A percentile compares a stretch with the other conserved stretches of the same genome.
These are phyloP conservation scores for Monosporascus ibericus DNA, from an alignment of 2,329 filamentous ascomycete genomes.

Conservation along the genomic window DNA sequence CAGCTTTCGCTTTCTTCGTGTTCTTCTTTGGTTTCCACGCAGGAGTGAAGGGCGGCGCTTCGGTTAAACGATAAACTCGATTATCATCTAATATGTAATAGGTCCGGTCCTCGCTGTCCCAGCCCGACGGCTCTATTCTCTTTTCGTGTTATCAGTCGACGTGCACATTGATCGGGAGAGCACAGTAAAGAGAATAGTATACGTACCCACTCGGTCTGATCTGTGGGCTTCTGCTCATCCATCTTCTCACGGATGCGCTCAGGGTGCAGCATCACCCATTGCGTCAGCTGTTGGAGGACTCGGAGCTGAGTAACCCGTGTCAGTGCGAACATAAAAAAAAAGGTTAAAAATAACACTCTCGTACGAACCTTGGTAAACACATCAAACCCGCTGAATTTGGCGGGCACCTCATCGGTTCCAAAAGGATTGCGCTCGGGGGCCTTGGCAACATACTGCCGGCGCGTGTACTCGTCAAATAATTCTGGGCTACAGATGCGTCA, in stretches of 20 bases:
- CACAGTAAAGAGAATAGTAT: slow-evolving; percentile 31
- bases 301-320: slow-evolving; percentile 44
- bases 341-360: not conserved
- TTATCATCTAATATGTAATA: slow-evolving; percentile 95
- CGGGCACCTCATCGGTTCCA: slow-evolving; percentile 66
- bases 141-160: slow-evolving; percentile 29
- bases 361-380: slow-evolving; percentile 65
- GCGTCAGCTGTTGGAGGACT: slow-evolving; percentile 80
- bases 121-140: slow-evolving; percentile 79
- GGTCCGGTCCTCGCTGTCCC: slow-evolving; percentile 78
- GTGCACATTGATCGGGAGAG: slow-evolving; percentile 17
- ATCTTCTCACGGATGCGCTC: slow-evolving; percentile 84
- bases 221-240: slow-evolving; percentile 71
- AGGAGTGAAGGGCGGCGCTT: slow-evolving; percentile 56
- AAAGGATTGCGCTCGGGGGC: slow-evolving; percentile 78
- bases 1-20: slow-evolving; percentile 58
- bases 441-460: slow-evolving; percentile 81
- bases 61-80: slow-evolving; percentile 81
- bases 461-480: slow-evolving; percentile 88
- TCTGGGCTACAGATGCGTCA: slow-evolving; percentile 53
- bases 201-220: slow-evolving; percentile 79
- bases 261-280: slow-evolving; percentile 82
- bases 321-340: not conserved
- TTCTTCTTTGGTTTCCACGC: slow-evolving; percentile 56
- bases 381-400: slow-evolving; percentile 75